Evolutionary conservation across 2,329 filamentous ascomycete genomes (phyloP), one percentile per base, ranked within the genome.

Genomic region (Aspergillus carbonarius): DNA sequence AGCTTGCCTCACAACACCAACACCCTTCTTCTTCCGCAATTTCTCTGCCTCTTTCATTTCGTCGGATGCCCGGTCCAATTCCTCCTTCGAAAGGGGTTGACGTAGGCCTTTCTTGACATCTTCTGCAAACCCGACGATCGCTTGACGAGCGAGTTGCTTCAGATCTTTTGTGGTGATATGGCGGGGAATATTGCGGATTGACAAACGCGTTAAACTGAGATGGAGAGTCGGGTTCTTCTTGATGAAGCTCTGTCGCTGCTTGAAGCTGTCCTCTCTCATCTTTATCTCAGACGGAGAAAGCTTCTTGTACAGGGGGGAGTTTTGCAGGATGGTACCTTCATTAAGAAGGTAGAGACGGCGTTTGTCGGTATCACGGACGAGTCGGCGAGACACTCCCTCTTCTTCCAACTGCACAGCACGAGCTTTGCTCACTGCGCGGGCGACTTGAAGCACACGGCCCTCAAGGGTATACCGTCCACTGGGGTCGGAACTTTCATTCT

Each of bases 51-150:
- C 87, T 66, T 85, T 87, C 81, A 93, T 93, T 50, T 90, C 88
- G 32, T 90, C 88, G 10, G 90, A 89, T 52, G 91, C 92, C 40
- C 95, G 87, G 15, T 85, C 80, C 54, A 91, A 83, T 74, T 99
- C 96, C 69, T 99, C 95, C 70, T 90, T 92, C n/a, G 91, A 95
- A 3, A 99, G 82, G 18, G 88, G 88, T 63, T 89, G 79, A 27
- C 95, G 88, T 35, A 82, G 83, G 13, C 91, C 91, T 27, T 82
- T 83, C 72, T 93, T 96, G 64, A 93, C 92, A 68, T 99, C 95
- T 61, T 83, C 89, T 40, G 95, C 93, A 70, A 99, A 99, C 0
- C 92, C 93, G 50, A 98, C 95, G 12, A 97, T 86, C n/a, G 91
- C 95, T 74, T 95, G 86, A 64, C 95, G 87, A 10, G 95, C 95